Base-by-base conservation (phyloP, 768 basidiomycete species). In the Lactarius psammicola region DNA sequence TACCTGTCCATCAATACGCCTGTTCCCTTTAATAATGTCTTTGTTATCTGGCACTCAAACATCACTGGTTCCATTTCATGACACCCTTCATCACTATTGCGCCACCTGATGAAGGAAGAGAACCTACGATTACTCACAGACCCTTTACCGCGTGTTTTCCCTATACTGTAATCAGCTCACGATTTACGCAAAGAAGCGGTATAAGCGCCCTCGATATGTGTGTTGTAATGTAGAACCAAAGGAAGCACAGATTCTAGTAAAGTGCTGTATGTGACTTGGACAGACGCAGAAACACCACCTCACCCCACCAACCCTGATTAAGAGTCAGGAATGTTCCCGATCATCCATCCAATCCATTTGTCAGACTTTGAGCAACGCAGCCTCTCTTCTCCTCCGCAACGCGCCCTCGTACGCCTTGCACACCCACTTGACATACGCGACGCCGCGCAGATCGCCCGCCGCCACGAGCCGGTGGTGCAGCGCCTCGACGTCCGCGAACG, bases 401-500 rank as follows among this genome's bases (percentile, higher is more conserved):
- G 86, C 84, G 69, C 85, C 84, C 68, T 87, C 84, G 72, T 95
- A 96, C 4, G 87, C 79, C 76, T 86, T 86, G 71, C 84, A 86
- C 3, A 88, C 73, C 82, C 86, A 94, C 68, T 85, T 92, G 54
- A 96, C 66, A 71, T 87, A 91, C 8, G 78, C 82, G 31, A 95
- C 78, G 20, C 85, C 84, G 44, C 80, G 77, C n/a, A 18, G 34
- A 46, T 72, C 66, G 18, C 69, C 71, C 8, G 70, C 73, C 20
- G 73, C 73, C n/a, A 88, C 84, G 33, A 94, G 75, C 31, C 88
- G 80, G 64, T 92, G 84, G 73, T 96, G 94, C 59, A 97, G 78
- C 6, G 88, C 66, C 68, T 91, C 88, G n/a, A 96, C 69, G 72
- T 96, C 93, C 18, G 77, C 69, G 73, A 94, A 96, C 15, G 85